These are phyloP conservation scores for Aspergillus terreus DNA, from an alignment of 2,329 filamentous ascomycete species.

Conservation along the genomic window DNA sequence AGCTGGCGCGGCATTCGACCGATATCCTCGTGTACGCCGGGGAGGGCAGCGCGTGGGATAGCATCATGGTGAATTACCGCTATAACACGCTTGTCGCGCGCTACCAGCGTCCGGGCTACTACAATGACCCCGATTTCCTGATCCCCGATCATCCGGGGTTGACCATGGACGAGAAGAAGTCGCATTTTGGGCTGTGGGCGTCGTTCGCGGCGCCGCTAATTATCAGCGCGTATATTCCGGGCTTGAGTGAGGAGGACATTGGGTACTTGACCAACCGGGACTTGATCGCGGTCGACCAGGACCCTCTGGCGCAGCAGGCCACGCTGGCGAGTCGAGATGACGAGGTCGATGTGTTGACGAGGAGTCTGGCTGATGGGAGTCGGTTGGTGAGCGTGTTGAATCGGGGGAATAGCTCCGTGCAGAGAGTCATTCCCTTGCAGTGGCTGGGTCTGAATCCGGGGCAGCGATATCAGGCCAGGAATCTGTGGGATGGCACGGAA, in stretches of 20 bases:
- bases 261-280: slow-evolving; percentile 39
- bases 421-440: slow-evolving; percentile 31
- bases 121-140: slow-evolving; percentile 50
- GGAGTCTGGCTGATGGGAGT: slow-evolving; percentile 46
- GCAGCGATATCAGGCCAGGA: slow-evolving; percentile 32
- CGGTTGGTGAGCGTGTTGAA: slow-evolving; percentile 49
- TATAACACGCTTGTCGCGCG: slow-evolving; percentile 42
- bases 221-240: slow-evolving; percentile 45
- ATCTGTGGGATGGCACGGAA: slow-evolving; percentile 43
- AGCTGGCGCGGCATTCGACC: slow-evolving; percentile 45
- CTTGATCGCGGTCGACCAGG: slow-evolving; percentile 44
- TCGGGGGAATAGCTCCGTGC: slow-evolving; percentile 29
- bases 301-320: slow-evolving; percentile 42
- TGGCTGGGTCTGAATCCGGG: slow-evolving; percentile 34
- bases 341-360: slow-evolving; percentile 46
- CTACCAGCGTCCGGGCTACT: slow-evolving; percentile 43
- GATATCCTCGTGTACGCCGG: slow-evolving; percentile 43
- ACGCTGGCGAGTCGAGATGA: slow-evolving; percentile 46
- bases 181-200: slow-evolving; percentile 52
- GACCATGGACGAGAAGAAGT: slow-evolving; percentile 41
- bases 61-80: slow-evolving; percentile 48
- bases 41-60: slow-evolving; percentile 44
- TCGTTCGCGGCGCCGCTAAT: slow-evolving; percentile 48
- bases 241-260: slow-evolving; percentile 31
- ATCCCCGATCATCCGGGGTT: slow-evolving; percentile 49